Conservation (phyloP, 1,139 yeast genomes). For the Neolecta irregularis region DNA sequence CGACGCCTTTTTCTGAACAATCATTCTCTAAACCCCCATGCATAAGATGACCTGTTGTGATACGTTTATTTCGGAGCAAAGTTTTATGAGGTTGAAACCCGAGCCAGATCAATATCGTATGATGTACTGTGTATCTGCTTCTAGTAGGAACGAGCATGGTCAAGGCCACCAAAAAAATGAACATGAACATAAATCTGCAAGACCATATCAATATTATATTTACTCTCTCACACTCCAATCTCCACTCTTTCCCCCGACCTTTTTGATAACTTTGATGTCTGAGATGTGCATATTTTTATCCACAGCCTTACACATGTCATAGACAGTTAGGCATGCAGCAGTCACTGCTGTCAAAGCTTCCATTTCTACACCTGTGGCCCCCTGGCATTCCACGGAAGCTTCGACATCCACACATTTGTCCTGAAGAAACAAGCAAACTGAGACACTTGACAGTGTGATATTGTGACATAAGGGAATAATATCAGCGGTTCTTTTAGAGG, state of each 20-base stretch:
- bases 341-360: conserved; percentile 35
- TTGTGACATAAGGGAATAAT: conserved; percentile 38
- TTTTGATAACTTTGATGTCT: conserved; percentile 26
- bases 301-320: conserved; percentile 43
- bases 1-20: too few species aligned
- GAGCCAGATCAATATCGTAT: too few species aligned
- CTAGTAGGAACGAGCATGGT: too few species aligned
- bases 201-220: too few species aligned
- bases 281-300: conserved; percentile 32
- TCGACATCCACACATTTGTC: conserved; percentile 19
- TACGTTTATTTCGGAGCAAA: too few species aligned
- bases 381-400: conserved; percentile 31
- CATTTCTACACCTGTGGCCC: conserved; percentile 41
- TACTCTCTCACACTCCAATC: conserved; percentile 6
- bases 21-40: too few species aligned
- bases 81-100: too few species aligned
- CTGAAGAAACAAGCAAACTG: conserved; percentile 20
- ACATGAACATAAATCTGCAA: too few species aligned
- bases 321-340: conserved; percentile 31
- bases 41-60: too few species aligned
- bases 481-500: conserved; percentile 31
- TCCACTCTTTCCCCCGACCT: conserved; percentile 29
- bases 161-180: too few species aligned
- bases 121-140: too few species aligned
- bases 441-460: conserved; percentile 28